Base-by-base conservation (phyloP, 116 monocot species). In the Phalaenopsis hybrid region DNA sequence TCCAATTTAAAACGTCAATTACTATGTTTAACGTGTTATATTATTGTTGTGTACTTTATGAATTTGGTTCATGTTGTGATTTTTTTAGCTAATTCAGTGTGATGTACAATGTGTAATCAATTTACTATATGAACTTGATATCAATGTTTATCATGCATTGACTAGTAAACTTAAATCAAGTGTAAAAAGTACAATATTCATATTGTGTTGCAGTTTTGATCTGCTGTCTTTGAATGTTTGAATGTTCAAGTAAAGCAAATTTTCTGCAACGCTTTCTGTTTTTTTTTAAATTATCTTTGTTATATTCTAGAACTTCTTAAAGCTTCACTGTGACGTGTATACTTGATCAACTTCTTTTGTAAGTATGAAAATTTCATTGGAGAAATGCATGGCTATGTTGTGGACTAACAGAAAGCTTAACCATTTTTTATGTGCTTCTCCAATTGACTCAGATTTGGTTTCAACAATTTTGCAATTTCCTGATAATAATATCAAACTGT, bases 361-460 rank as follows among this genome's bases (percentile, higher is more conserved):
- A 85, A 88, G 57, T 57, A 21, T 48, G 84, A 82, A 81, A 85
- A 81, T 50, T 37, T 82, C 86, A n/a, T 10, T 82, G 20, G 87
- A 85, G 20, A 81, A 84, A 77, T 84, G 70, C 59, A 81, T 90
- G 80, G 74, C 84, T 28, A 82, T 88, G 84, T 46, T 92, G 21
- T 92, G 81, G 83, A 84, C 48, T 80, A 82, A 74, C 15, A 88
- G 88, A 83, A 81, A 85, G 68, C 84, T 92, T 81, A 82, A 70
- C 17, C 92, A 92, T 84, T 80, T 88, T 13, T 78, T 86, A 79
- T 92, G 92, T 85, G 44, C 70, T 65, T 81, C 78, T 76, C 88
- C 86, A 84, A 82, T 92, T 67, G 78, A 87, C 75, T 55, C 81
- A 55, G 78, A 77, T 72, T 82, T 85, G 69, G 44, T 86, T 81